Conservation (phyloP, 2,329 filamentous ascomycete genomes). For the Phyllosticta citriasiana region DNA sequence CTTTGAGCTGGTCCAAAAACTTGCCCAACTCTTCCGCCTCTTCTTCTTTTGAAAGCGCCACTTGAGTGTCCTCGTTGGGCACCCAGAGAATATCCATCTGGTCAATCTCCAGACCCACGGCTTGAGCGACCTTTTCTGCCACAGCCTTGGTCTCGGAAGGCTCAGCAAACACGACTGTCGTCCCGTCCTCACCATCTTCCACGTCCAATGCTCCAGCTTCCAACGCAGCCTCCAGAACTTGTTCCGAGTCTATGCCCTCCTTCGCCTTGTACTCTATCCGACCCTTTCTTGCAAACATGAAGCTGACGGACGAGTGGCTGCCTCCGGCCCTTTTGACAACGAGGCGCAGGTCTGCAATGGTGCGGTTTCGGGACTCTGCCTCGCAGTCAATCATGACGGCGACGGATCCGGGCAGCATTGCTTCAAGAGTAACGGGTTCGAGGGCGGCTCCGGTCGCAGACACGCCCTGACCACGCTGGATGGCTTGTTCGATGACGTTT, state of each 20-base stretch:
- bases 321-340: constrained; percentile 65
- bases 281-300: constrained; percentile 77
- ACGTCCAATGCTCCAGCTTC: constrained; percentile 75
- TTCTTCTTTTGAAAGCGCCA: constrained; percentile 49
- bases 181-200: constrained; percentile 56
- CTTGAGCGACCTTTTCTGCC: constrained; percentile 52
- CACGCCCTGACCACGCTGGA: constrained; percentile 79
- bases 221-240: constrained; percentile 70
- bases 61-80: constrained; percentile 68
- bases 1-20: constrained; percentile 51
- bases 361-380: constrained; percentile 69
- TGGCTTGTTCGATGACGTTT: constrained; percentile 69
- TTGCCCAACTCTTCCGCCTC: constrained; percentile 48
- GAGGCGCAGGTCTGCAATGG: constrained; percentile 61
- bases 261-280: constrained; percentile 58
- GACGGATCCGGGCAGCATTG: constrained; percentile 62
- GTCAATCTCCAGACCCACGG: constrained; percentile 56
- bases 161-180: constrained; percentile 61
- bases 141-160: constrained; percentile 55
- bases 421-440: constrained; percentile 71
- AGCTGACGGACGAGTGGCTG: constrained; percentile 61
- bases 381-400: constrained; percentile 77
- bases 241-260: constrained; percentile 44
- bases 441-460: constrained; percentile 64
- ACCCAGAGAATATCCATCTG: constrained; percentile 78